Conservation (phyloP, 148 eudicot genomes). For the Fagopyrum tataricum region DNA sequence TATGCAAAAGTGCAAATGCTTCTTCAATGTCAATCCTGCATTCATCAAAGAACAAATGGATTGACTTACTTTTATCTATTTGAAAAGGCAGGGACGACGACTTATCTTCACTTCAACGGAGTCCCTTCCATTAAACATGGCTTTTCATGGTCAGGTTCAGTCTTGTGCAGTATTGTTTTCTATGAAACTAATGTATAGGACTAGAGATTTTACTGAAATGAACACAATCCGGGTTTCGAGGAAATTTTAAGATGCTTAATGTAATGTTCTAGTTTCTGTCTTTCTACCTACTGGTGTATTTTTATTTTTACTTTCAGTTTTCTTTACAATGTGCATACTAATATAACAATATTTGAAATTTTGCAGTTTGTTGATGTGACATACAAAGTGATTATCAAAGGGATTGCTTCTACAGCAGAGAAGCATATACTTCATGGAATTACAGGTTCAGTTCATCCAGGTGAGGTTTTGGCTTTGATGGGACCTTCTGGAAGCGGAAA, state of each 20-base stretch:
- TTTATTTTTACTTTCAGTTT: no score
- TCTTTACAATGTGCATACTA: background rate
- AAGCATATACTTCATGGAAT: constrained; percentile 73
- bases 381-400: constrained; percentile 64
- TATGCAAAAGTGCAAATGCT: background rate
- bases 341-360: background rate
- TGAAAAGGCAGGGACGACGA: constrained; percentile 13
- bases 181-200: background rate
- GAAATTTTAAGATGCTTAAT: background rate
- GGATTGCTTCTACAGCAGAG: constrained; percentile 52
- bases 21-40: constrained; percentile 9
- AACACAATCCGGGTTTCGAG: background rate
- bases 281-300: no score
- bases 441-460: constrained; percentile 76
- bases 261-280: background rate
- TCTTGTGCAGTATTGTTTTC: background rate
- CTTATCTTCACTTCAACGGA: constrained; percentile 11
- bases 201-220: background rate
- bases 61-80: constrained; percentile 7
- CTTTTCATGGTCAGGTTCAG: constrained; percentile 13
- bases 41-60: constrained; percentile 1
- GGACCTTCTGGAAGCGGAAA: constrained; percentile 99
- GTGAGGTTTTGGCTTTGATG: constrained; percentile 90
- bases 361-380: constrained; percentile 74
- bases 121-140: constrained; percentile 10